phyloP scores from a whole-genome alignment of 768 basidiomycete genomes.

The Pisolithus sp. region DNA sequence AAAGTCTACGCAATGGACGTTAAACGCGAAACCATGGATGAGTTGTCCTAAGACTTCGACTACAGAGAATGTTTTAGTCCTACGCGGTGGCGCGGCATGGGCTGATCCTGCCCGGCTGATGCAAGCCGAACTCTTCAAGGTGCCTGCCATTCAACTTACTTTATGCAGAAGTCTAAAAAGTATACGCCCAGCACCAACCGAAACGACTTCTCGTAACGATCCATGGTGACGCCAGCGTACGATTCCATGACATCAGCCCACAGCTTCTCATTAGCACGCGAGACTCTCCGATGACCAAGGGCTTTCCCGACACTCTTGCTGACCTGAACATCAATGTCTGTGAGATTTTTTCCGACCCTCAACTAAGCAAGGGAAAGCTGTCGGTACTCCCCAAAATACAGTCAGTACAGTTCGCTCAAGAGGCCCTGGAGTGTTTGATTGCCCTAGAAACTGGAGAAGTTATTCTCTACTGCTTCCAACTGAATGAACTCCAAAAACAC shows the following conservation, averaged over 20 bases:
- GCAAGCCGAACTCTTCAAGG: conserved; percentile 52
- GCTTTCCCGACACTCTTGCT: conserved; percentile 62
- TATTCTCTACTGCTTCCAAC: conserved; percentile 40
- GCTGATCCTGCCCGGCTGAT: conserved; percentile 44
- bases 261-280: conserved; percentile 49
- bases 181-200: conserved; percentile 44
- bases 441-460: conserved; percentile 51
- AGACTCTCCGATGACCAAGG: conserved; percentile 45
- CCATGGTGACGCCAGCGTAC: conserved; percentile 57
- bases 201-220: conserved; percentile 59
- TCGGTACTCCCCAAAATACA: conserved; percentile 32
- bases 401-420: conserved; percentile 43
- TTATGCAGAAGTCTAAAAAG: background rate
- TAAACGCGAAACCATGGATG: conserved; percentile 41
- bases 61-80: conserved; percentile 25
- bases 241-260: conserved; percentile 70
- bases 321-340: conserved; percentile 56
- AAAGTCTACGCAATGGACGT: conserved; percentile 42
- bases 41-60: conserved; percentile 26
- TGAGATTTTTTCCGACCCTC: conserved; percentile 40
- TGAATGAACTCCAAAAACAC: conserved; percentile 11
- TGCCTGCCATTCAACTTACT: conserved; percentile 18
- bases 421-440: conserved; percentile 54
- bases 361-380: conserved; percentile 25
- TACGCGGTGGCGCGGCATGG: conserved; percentile 54